Evolutionary conservation across 345 rosid genomes (phyloP), one percentile per base, ranked within the genome.

Genomic region (Combretum micranthum): DNA sequence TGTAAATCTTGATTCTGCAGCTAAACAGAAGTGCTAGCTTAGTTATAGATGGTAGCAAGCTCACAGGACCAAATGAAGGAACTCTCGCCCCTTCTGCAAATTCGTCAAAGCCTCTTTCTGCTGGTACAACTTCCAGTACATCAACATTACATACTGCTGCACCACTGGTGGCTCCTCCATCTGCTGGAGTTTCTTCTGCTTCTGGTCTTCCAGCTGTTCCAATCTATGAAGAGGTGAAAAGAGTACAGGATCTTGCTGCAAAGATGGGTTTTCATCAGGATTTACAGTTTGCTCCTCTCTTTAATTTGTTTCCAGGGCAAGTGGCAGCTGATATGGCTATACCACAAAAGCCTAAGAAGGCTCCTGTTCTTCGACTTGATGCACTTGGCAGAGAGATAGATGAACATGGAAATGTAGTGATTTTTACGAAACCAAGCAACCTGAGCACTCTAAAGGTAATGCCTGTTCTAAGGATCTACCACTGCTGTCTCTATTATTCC

Each of bases 341-440:
- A 56, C 80, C 83, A 42, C 94, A 86, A 74, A 93, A 80, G 75
- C 97, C 99, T 32, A 74, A 83, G 12, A 89, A 80, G 85, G 76
- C 83, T 44, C 97, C 94, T 67, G 96, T 86, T 64, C 84, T 93
- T 44, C 94, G 91, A 8, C 80, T 93, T 52, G 97, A 93, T 76
- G 84, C 94, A 1, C 89, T 79, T 65, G 99, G 99, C 65, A 82
- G 96, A 76, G 99, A 93, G 79, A 89, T 89, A 64, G 97, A 86
- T 67, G 99, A 93, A 70, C 85, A 89, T 63, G 99, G 97, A 54
- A 89, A 89, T 65, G 72, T 93, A 14, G 84, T 93, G 74, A 89
- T 74, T 54, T 66, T 75, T 70, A 61, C 92, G 51, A 89, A 86
- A 68, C 97, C 97, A 57, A 93, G 79, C 81, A 85, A 93, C 72